Evolutionary conservation across 768 basidiomycete species (phyloP).

Genomic region (Tricholoma bakamatsutake): DNA sequence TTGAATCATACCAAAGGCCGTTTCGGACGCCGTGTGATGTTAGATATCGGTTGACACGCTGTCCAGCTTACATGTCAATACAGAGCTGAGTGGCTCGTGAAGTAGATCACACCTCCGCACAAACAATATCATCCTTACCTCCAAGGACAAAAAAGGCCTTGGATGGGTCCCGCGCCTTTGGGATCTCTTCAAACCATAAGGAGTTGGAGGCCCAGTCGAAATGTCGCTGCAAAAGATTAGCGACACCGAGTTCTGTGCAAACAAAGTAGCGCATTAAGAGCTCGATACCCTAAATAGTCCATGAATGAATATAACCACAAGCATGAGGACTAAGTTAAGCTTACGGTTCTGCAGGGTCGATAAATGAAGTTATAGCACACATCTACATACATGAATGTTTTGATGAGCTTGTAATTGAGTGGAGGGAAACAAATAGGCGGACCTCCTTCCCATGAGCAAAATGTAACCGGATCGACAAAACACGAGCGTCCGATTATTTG

Average conservation of each 20-base stretch:
- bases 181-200: conserved; percentile 88
- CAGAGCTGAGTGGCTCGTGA: neutral
- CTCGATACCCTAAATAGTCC: conserved; percentile 58
- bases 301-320: conserved; percentile 2
- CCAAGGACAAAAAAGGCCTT: conserved; percentile 75
- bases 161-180: conserved; percentile 61
- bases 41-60: conserved; percentile 74
- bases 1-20: conserved; percentile 58
- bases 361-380: conserved; percentile 92
- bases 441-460: conserved; percentile 95
- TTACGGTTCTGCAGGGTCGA: conserved; percentile 55
- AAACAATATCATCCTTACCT: conserved; percentile 76
- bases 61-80: neutral
- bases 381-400: conserved; percentile 37
- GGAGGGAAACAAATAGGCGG: conserved; percentile 19
- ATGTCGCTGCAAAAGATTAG: conserved; percentile 76
- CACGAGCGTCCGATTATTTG: conserved; percentile 68
- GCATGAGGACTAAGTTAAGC: conserved; percentile 17
- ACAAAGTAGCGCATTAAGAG: conserved; percentile 86
- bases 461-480: conserved; percentile 87
- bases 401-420: neutral
- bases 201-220: conserved; percentile 87
- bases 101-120: conserved; percentile 48
- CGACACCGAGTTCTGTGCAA: conserved; percentile 80
- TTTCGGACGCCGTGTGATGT: conserved; percentile 67